These are phyloP conservation scores for Bolboschoenus planiculmis DNA, from an alignment of 176 grass and related monocot species.

Conservation along the genomic window DNA sequence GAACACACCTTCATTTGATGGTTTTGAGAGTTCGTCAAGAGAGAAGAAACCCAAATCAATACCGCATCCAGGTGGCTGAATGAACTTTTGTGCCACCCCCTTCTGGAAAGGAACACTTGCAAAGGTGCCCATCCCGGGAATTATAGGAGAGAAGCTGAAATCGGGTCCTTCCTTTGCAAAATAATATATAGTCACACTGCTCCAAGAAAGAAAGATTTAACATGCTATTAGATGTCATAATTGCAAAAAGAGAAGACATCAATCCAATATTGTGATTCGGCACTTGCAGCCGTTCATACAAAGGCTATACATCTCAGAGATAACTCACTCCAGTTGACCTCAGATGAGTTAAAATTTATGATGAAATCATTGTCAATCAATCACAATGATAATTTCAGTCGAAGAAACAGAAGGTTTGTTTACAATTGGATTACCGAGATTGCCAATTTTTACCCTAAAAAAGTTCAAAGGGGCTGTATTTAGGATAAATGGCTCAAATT, in stretches of 20 bases:
- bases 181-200: slow-evolving; percentile 74
- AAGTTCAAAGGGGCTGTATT: neutral
- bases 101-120: slow-evolving; percentile 63
- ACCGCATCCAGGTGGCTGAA: slow-evolving; percentile 67
- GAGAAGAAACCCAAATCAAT: slow-evolving; percentile 93
- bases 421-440: neutral
- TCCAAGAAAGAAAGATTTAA: slow-evolving; percentile 16
- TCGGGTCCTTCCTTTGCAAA: slow-evolving; percentile 81
- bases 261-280: neutral
- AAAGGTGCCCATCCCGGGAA: slow-evolving; percentile 40
- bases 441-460: neutral
- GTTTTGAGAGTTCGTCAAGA: slow-evolving; percentile 73
- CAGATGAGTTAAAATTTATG: neutral
- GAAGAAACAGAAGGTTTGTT: neutral
- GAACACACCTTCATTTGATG: slow-evolving; percentile 41
- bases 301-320: neutral
- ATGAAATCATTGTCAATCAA: neutral
- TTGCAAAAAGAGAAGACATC: neutral
- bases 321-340: neutral
- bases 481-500: neutral
- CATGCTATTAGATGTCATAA: neutral
- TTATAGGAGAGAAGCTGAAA: slow-evolving; percentile 42
- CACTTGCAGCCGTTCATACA: neutral
- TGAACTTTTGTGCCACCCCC: slow-evolving; percentile 60
- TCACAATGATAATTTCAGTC: neutral